Conservation (phyloP, 2,329 filamentous ascomycete genomes). For the Pseudopyricularia javanii region DNA sequence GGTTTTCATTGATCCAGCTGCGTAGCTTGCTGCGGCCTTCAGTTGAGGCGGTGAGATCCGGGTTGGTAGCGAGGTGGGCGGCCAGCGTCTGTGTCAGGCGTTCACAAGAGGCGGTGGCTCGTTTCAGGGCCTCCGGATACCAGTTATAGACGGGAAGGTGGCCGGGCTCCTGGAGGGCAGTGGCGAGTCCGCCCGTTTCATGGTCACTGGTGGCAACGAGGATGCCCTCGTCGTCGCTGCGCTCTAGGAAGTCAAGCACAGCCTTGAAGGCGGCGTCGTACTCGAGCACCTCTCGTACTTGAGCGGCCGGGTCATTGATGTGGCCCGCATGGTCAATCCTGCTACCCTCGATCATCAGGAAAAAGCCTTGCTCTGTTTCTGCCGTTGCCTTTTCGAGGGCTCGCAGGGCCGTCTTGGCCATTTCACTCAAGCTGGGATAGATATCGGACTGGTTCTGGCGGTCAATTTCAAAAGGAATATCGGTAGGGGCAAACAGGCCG, state of each 20-base stretch:
- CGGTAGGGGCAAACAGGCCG: slow-evolving; percentile 68
- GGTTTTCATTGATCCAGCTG: slow-evolving; percentile 53
- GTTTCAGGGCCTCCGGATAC: slow-evolving; percentile 69
- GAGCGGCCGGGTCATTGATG: slow-evolving; percentile 69
- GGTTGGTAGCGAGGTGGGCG: slow-evolving; percentile 33
- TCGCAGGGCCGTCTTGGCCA: slow-evolving; percentile 71
- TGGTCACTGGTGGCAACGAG: slow-evolving; percentile 90
- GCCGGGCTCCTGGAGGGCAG: slow-evolving; percentile 50
- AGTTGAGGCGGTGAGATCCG: background rate
- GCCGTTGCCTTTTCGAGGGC: slow-evolving; percentile 71
- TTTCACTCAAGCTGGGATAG: slow-evolving; percentile 85
- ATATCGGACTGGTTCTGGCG: slow-evolving; percentile 63
- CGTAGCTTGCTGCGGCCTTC: slow-evolving; percentile 21
- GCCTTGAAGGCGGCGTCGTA: slow-evolving; percentile 79
- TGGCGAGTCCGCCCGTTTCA: slow-evolving; percentile 81
- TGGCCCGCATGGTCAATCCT: slow-evolving; percentile 93
- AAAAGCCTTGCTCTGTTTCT: slow-evolving; percentile 84
- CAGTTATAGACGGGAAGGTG: slow-evolving; percentile 53
- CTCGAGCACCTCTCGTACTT: slow-evolving; percentile 86
- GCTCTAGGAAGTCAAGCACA: slow-evolving; percentile 74
- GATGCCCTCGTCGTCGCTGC: slow-evolving; percentile 61
- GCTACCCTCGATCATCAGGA: slow-evolving; percentile 96
- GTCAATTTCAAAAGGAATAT: slow-evolving; percentile 92
- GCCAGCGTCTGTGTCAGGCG: slow-evolving; percentile 52
- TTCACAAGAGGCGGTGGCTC: slow-evolving; percentile 66